A percentile compares a stretch with the other conserved stretches of the same genome.
These are phyloP conservation scores for Talaromyces sp. DNA, from an alignment of 2,329 filamentous ascomycete genomes.

Conservation along the genomic window DNA sequence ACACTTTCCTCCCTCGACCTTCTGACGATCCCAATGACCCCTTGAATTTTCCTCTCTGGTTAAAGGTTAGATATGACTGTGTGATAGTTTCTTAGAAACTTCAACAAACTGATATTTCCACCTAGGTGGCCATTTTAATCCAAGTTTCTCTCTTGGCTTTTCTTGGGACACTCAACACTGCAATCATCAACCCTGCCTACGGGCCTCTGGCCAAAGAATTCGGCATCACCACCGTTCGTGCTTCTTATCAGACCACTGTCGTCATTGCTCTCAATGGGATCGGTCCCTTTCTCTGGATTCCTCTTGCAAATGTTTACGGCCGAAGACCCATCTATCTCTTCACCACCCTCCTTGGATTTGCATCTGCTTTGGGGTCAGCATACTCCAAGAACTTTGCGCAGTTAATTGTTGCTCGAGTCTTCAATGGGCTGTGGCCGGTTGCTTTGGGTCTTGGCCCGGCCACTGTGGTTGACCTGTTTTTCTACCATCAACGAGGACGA, in stretches of 20 bases:
- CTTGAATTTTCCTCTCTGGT: background rate
- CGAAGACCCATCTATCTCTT: conserved; percentile 28
- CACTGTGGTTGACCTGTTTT: conserved; percentile 1
- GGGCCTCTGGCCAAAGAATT: conserved; percentile 25
- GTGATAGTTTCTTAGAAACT: background rate
- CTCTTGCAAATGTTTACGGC: conserved; percentile 30
- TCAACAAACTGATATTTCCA: background rate
- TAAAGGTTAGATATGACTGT: background rate
- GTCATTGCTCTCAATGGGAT: conserved; percentile 28
- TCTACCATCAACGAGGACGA: conserved; percentile 5
- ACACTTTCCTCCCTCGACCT: background rate
- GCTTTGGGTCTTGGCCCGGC: conserved; percentile 4
- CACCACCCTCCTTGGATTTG: conserved; percentile 23
- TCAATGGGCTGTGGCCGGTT: conserved; percentile 5
- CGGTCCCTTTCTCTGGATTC: conserved; percentile 21
- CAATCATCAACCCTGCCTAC: conserved; percentile 29
- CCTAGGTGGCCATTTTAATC: conserved; percentile 5
- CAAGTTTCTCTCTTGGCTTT: conserved; percentile 29
- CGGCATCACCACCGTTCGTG: conserved; percentile 24
- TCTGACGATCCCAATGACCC: background rate
- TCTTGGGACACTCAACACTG: conserved; percentile 23
- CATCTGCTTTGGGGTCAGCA: conserved; percentile 1
- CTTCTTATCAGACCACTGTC: conserved; percentile 29
- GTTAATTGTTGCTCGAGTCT: conserved; percentile 4
- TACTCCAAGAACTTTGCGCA: conserved; percentile 1